Evolutionary conservation across 768 basidiomycete genomes (phyloP).

Genomic region (Exsudoporus frostii): DNA sequence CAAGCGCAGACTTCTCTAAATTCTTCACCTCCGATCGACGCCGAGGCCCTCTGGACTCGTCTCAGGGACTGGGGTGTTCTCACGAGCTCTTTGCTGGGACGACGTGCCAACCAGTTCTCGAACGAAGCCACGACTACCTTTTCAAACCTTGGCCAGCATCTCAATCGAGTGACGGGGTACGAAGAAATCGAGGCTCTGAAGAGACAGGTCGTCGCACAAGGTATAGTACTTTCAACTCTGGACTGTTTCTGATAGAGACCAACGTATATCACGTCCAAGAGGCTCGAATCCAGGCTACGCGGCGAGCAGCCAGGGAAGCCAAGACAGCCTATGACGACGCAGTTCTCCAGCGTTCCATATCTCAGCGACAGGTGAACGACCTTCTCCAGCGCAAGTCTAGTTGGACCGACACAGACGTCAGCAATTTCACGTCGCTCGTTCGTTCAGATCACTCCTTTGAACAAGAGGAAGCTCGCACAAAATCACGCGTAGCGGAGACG

Average conservation of each 20-base stretch:
- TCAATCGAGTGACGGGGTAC: constrained; percentile 91
- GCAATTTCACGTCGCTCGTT: constrained; percentile 85
- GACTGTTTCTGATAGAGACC: constrained; percentile 4
- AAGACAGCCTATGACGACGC: constrained; percentile 78
- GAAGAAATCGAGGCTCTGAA: constrained; percentile 85
- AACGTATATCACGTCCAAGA: constrained; percentile 46
- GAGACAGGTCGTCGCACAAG: constrained; percentile 72
- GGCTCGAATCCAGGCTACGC: constrained; percentile 61
- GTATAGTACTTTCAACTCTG: constrained; percentile 42
- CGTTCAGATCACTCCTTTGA: constrained; percentile 87
- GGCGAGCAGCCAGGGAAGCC: constrained; percentile 64
- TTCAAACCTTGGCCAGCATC: constrained; percentile 68
- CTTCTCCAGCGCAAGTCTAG: constrained; percentile 87
- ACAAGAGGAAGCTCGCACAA: constrained; percentile 71
- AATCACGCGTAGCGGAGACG: constrained; percentile 58
- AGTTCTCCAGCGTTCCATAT: constrained; percentile 74
- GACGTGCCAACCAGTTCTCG: constrained; percentile 57
- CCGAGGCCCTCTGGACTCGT: constrained; percentile 36
- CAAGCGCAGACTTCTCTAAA: neutral
- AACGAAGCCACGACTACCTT: constrained; percentile 55
- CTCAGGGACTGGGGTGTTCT: constrained; percentile 46
- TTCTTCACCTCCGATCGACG: constrained; percentile 7
- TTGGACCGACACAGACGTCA: constrained; percentile 91
- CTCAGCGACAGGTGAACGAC: constrained; percentile 95
- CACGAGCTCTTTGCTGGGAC: constrained; percentile 38